Base-by-base conservation (phyloP, 345 rosid genomes). In the Rubroshorea leprosula region DNA sequence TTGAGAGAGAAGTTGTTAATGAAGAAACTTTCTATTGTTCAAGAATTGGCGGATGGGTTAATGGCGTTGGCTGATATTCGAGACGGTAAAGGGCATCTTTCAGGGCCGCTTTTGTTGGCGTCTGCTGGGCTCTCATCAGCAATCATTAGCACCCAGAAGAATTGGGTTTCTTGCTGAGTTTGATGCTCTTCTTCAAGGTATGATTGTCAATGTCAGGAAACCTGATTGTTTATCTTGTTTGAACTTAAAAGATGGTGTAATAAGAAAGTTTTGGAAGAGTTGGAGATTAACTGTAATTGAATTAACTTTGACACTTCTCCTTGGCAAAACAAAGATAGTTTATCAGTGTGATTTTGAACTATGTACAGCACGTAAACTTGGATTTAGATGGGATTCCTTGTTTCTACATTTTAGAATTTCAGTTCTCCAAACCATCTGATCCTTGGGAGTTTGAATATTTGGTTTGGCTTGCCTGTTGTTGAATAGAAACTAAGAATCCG, bases 51-150 rank as follows among this genome's bases (percentile, higher is more conserved):
- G 17, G 98, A 92, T 62, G 95, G 79, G 11, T 68, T 86, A 23
- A 89, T 89, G 97, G 74, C 96, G 0, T 13, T 86, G 45, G 86
- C 94, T 0, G 98, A 92, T 78, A 64, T 89, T 48, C 65, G 74
- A 0, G 95, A 83, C 27, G 94, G 89, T 19, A 79, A 79, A 18
- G 97, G 95, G 62, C 18, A 23, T n/a, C 64, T 92, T 0, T 77
- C 85, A 0, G 77, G 68, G 50, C 86, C 95, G 6, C 68, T 68
- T 46, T 25, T 77, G 72, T 19, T 89, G 54, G 77, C 96, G 11
- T 72, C 65, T 0, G 95, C 98, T 0, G 96, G 98, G 51, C 83
- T 89, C 59, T 62, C 84, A 23, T 92, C 98, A 8, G 98, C 98
- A 9, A 25, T 92, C 23, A 74, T 92, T 35, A 89, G 96, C 72